Evolutionary conservation across 495 filamentous ascomycete genomes (phyloP).

Genomic region (Aspergillus ellipticus): DNA sequence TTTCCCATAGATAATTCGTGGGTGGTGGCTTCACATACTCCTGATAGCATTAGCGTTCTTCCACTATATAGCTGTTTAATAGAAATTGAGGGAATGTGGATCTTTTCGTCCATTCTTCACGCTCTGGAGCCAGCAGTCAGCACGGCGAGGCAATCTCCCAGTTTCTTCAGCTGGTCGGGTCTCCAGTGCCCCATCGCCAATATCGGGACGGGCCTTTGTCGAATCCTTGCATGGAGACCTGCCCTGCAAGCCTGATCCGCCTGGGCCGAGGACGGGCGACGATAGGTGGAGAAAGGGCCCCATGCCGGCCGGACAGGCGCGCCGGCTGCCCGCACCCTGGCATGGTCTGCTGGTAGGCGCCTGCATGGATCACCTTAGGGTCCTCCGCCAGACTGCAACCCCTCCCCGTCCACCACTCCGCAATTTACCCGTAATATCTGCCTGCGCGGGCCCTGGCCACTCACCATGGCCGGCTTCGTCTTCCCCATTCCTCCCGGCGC

Average conservation of each 20-base stretch:
- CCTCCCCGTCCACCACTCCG: background rate
- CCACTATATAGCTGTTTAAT: conserved; percentile 1
- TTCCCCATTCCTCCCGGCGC: background rate
- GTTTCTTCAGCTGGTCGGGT: background rate
- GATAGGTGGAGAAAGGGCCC: conserved; percentile 14
- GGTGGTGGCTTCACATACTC: background rate
- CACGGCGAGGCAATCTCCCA: background rate
- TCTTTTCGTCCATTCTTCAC: background rate
- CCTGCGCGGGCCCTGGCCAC: background rate
- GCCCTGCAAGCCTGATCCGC: background rate
- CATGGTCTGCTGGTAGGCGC: too few species aligned
- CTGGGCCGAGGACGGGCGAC: background rate
- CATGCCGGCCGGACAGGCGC: background rate
- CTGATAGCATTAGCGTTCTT: conserved; percentile 1
- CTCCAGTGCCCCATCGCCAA: background rate
- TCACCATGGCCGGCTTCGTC: background rate
- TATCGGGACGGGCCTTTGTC: background rate
- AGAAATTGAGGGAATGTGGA: background rate
- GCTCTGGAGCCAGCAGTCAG: too few species aligned
- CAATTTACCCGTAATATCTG: conserved; percentile 14
- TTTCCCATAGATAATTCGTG: background rate
- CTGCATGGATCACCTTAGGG: conserved; percentile 2
- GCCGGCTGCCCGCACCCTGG: background rate
- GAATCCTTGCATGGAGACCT: background rate
- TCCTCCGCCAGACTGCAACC: background rate